Conservation (phyloP, 2,329 filamentous ascomycete species). For the Coccinonectria pachysandricola region DNA sequence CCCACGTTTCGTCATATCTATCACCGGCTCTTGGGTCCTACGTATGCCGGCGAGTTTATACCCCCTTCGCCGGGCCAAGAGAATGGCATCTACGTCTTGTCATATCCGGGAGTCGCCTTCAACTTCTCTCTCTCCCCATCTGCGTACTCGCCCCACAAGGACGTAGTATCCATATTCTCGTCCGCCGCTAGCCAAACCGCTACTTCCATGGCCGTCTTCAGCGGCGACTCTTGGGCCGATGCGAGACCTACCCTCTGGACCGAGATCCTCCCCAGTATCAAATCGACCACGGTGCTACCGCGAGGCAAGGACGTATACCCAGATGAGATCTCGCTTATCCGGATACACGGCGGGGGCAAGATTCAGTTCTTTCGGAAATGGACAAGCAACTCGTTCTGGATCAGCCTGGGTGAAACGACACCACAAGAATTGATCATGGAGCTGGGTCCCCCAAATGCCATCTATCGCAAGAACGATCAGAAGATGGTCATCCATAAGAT, state of each 20-base stretch:
- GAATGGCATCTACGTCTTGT: constrained; percentile 74
- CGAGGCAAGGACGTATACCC: constrained; percentile 72
- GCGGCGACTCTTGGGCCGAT: constrained; percentile 82
- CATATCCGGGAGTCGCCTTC: constrained; percentile 90
- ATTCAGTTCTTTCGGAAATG: constrained; percentile 68
- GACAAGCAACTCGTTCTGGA: constrained; percentile 55
- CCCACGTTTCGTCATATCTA: constrained; percentile 86
- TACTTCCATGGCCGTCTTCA: constrained; percentile 82
- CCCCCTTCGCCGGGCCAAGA: constrained; percentile 45
- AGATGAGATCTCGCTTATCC: constrained; percentile 76
- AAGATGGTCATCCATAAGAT: constrained; percentile 76
- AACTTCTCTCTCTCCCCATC: constrained; percentile 71
- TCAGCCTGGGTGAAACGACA: constrained; percentile 75
- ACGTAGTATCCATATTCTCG: constrained; percentile 79
- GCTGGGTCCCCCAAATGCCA: constrained; percentile 84
- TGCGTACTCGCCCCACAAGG: constrained; percentile 63
- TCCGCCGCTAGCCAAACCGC: constrained; percentile 68
- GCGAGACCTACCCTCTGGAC: constrained; percentile 69
- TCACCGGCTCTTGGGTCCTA: constrained; percentile 83
- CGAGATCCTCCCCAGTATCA: constrained; percentile 60
- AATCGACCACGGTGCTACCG: constrained; percentile 56
- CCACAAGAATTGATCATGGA: constrained; percentile 87
- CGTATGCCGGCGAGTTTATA: constrained; percentile 88
- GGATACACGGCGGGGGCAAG: constrained; percentile 65
- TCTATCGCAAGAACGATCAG: constrained; percentile 85